Conservation (phyloP, 208 protist species). For the Trichomonas vaginalis region DNA sequence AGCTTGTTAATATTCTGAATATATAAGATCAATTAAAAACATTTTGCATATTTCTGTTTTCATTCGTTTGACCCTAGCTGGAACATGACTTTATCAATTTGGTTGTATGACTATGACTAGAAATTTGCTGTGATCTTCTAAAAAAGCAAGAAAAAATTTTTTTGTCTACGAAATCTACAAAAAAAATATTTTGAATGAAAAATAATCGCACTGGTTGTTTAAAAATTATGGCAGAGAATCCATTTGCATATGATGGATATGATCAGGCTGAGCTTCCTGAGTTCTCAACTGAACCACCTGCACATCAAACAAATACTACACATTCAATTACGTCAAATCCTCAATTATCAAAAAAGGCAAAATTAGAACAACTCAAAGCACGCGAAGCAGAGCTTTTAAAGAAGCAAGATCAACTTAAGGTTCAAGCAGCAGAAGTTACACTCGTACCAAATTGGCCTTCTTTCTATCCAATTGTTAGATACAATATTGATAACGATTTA, state of each 20-base stretch:
- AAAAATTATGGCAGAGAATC: background rate
- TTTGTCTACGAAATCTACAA: too few relatives aligned
- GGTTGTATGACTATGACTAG: too few relatives aligned
- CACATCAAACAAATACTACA: background rate
- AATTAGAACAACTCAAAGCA: slow-evolving; percentile 2
- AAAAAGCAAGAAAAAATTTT: too few relatives aligned
- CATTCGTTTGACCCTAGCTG: too few relatives aligned
- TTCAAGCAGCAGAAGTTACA: background rate
- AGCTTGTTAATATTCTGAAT: too few relatives aligned
- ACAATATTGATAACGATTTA: background rate
- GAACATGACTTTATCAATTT: too few relatives aligned
- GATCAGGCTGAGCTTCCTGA: background rate
- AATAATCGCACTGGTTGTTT: too few relatives aligned
- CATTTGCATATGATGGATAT: background rate
- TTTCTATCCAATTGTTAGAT: background rate
- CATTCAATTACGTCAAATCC: background rate
- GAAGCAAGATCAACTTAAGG: background rate
- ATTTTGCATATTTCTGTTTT: too few relatives aligned
- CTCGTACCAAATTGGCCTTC: background rate
- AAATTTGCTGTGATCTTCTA: too few relatives aligned
- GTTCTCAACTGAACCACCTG: background rate
- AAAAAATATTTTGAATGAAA: too few relatives aligned
- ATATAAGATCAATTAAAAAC: too few relatives aligned
- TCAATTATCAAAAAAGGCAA: background rate
- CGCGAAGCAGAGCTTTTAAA: background rate